Percentiles rank a stretch among this genome's conserved stretches.
Conservation (phyloP, 768 basidiomycete species). For the Postia placenta region DNA sequence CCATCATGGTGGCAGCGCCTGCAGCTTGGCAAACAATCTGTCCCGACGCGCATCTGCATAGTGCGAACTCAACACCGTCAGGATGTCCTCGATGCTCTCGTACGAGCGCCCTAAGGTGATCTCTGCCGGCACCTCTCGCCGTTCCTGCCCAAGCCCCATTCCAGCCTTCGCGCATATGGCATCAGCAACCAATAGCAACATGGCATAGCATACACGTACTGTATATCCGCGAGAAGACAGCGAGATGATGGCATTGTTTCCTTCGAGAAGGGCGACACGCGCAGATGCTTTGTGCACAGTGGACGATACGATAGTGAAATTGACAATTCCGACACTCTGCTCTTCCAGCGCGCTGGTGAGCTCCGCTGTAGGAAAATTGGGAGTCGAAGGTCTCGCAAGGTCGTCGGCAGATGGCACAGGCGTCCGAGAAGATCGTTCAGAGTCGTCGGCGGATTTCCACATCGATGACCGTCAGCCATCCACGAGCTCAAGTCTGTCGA, state of each 20-base stretch:
- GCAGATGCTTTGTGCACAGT: slow-evolving; percentile 46
- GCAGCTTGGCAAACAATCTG: slow-evolving; percentile 41
- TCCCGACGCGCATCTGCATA: slow-evolving; percentile 45
- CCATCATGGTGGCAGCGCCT: slow-evolving; percentile 33
- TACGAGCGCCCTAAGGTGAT: slow-evolving; percentile 7
- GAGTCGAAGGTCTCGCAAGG: no score
- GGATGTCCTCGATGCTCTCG: slow-evolving; percentile 56
- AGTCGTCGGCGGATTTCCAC: no score
- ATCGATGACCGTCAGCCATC: no score
- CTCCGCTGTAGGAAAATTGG: slow-evolving; percentile 36
- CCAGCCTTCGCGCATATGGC: no score
- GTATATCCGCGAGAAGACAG: slow-evolving; percentile 52
- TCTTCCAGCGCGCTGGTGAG: slow-evolving; percentile 50
- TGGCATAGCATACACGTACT: slow-evolving; percentile 35
- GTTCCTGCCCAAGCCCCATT: neutral
- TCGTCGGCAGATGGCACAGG: no score
- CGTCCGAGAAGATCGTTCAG: no score
- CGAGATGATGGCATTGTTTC: slow-evolving; percentile 36
- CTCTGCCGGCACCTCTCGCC: neutral
- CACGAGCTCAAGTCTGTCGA: no score
- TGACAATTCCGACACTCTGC: slow-evolving; percentile 49
- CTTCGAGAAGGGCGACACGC: slow-evolving; percentile 52
- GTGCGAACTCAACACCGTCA: slow-evolving; percentile 46
- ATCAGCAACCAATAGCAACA: no score
- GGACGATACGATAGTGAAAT: slow-evolving; percentile 34